Percentiles rank a stretch among this genome's conserved stretches.
Conservation (phyloP, 306 rosid genomes). For the Arachis stenosperma region DNA sequence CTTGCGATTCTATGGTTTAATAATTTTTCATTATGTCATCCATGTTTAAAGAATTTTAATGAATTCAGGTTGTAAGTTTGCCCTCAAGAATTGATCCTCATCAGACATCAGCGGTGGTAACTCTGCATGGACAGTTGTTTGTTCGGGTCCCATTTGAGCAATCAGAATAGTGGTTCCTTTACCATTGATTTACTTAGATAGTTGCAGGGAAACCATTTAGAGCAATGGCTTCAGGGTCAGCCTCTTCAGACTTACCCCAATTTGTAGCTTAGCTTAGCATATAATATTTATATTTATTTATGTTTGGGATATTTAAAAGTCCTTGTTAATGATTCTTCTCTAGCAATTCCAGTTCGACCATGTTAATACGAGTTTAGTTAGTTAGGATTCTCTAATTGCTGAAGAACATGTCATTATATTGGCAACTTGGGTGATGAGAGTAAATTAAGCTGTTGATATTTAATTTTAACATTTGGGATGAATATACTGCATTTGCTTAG, state of each 20-base stretch:
- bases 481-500: slow-evolving; percentile 2
- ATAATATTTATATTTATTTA: background rate
- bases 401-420: slow-evolving; percentile 20
- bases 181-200: slow-evolving; percentile 19
- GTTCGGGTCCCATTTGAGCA: slow-evolving; percentile 94
- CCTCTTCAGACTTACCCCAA: background rate
- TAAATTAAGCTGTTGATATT: slow-evolving; percentile 21
- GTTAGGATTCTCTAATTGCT: slow-evolving; percentile 42
- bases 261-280: slow-evolving; percentile 39
- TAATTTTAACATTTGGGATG: background rate
- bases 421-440: slow-evolving; percentile 27
- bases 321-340: slow-evolving; percentile 11
- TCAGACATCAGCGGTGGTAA: slow-evolving; percentile 96
- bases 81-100: slow-evolving; percentile 97
- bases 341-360: slow-evolving; percentile 25
- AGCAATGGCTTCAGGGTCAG: slow-evolving; percentile 19
- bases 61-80: slow-evolving; percentile 73
- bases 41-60: slow-evolving; percentile 18
- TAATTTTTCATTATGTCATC: background rate
- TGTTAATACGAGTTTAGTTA: slow-evolving; percentile 38
- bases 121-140: slow-evolving; percentile 95
- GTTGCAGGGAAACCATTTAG: slow-evolving; percentile 34
- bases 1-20: no score
- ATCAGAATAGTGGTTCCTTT: slow-evolving; percentile 53
- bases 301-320: slow-evolving; percentile 19